These are phyloP conservation scores for Suhomyces faveliae DNA, from an alignment of 805 yeast species.

Conservation along the genomic window DNA sequence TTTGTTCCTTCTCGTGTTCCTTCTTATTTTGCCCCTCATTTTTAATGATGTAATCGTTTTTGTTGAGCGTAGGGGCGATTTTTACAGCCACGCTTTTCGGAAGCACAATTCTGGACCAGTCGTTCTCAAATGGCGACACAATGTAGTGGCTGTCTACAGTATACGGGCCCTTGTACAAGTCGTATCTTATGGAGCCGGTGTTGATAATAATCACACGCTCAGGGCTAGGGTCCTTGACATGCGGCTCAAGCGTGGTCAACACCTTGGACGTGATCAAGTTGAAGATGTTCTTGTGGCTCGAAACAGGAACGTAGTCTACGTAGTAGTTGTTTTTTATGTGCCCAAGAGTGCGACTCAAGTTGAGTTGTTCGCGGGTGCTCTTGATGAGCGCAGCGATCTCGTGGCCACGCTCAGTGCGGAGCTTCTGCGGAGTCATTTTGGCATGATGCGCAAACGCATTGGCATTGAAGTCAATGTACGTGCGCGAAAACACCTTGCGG, in stretches of 20 bases:
- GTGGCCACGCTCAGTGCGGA: conserved; percentile 58
- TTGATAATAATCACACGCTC: conserved; percentile 61
- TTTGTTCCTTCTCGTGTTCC: neutral
- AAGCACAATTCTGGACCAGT: conserved; percentile 67
- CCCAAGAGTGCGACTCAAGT: conserved; percentile 59
- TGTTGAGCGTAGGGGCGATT: conserved; percentile 58
- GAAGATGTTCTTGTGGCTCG: conserved; percentile 50
- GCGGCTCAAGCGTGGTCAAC: conserved; percentile 45
- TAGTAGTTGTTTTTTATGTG: conserved; percentile 64
- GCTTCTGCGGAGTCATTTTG: conserved; percentile 26
- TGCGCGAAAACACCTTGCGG: conserved; percentile 45
- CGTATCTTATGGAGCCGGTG: conserved; percentile 87
- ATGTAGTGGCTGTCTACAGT: conserved; percentile 77
- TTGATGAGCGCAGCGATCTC: conserved; percentile 45
- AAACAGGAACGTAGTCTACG: conserved; percentile 62
- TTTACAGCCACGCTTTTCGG: conserved; percentile 57
- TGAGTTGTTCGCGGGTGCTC: conserved; percentile 44
- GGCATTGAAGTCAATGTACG: conserved; percentile 80
- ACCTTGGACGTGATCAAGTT: conserved; percentile 57
- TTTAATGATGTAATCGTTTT: conserved; percentile 44
- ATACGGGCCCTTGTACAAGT: conserved; percentile 78
- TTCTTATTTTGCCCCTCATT: neutral
- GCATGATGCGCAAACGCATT: conserved; percentile 70
- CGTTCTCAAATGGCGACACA: conserved; percentile 80
- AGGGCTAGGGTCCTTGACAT: conserved; percentile 16